Conservation (phyloP, 2,329 filamentous ascomycete genomes). For the Ramularia collo-cygni region DNA sequence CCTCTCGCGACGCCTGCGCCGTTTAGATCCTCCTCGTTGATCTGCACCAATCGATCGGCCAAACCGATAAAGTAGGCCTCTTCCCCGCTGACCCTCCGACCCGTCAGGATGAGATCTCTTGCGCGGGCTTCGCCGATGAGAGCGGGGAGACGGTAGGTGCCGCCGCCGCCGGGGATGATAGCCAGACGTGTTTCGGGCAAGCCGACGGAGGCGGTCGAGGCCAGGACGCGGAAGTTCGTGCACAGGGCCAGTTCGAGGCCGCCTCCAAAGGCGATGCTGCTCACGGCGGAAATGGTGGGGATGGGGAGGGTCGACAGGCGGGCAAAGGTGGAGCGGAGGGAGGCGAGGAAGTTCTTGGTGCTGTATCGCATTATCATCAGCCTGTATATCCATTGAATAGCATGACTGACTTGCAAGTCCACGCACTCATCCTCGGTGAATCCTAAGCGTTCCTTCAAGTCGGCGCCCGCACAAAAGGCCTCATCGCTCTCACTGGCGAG, state of each 20-base stretch:
- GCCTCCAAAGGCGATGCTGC: slow-evolving; percentile 80
- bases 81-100: slow-evolving; percentile 70
- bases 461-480: slow-evolving; percentile 89
- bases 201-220: slow-evolving; percentile 68
- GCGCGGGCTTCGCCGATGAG: slow-evolving; percentile 75
- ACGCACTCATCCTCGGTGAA: slow-evolving; percentile 73
- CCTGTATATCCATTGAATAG: slow-evolving; percentile 4
- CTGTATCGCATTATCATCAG: slow-evolving; percentile 44
- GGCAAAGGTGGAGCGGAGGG: slow-evolving; percentile 69
- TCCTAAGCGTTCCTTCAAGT: slow-evolving; percentile 76
- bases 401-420: too few species aligned
- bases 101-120: slow-evolving; percentile 85
- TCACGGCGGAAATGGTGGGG: slow-evolving; percentile 83
- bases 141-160: slow-evolving; percentile 77
- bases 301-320: slow-evolving; percentile 69
- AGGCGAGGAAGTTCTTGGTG: slow-evolving; percentile 68
- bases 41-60: slow-evolving; percentile 81
- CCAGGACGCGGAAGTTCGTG: slow-evolving; percentile 81
- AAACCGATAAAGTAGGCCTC: slow-evolving; percentile 91
- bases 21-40: slow-evolving; percentile 53
- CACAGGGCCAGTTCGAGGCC: slow-evolving; percentile 88
- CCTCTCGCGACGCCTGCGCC: slow-evolving; percentile 52
- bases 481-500: slow-evolving; percentile 77
- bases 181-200: slow-evolving; percentile 88
- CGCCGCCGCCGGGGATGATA: slow-evolving; percentile 91